phyloP scores from a whole-genome alignment of 768 basidiomycete species.

The Kwoniella heveanensis region DNA sequence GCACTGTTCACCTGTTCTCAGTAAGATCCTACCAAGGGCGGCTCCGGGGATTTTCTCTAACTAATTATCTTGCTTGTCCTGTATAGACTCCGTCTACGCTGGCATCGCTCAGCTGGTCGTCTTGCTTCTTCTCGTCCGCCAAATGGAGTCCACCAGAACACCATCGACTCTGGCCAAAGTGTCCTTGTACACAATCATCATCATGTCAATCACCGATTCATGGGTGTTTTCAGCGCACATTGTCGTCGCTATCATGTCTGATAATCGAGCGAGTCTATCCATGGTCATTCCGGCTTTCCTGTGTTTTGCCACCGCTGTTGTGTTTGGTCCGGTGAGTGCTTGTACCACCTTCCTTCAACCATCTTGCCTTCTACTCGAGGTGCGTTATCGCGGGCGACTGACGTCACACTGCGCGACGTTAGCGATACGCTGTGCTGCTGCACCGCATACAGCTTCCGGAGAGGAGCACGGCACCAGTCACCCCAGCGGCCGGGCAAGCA shows the following conservation, averaged over 20 bases:
- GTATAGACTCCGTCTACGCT: slow-evolving; percentile 71
- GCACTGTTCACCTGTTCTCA: background rate
- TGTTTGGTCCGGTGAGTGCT: slow-evolving; percentile 78
- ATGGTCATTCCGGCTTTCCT: slow-evolving; percentile 82
- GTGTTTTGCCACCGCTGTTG: slow-evolving; percentile 70
- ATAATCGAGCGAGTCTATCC: slow-evolving; percentile 77
- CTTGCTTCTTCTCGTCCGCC: slow-evolving; percentile 70
- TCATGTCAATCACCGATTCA: slow-evolving; percentile 76
- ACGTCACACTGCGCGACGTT: background rate
- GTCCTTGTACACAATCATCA: slow-evolving; percentile 79
- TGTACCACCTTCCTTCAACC: no score
- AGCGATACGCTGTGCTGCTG: slow-evolving; percentile 73
- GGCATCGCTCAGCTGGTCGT: slow-evolving; percentile 69
- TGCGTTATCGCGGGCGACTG: no score
- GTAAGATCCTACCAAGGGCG: no score
- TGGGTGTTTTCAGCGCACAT: slow-evolving; percentile 85
- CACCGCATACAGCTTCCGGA: slow-evolving; percentile 74
- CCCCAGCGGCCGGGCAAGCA: background rate
- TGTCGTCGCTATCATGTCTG: slow-evolving; percentile 81
- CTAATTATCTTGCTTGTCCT: background rate
- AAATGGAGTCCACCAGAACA: slow-evolving; percentile 73
- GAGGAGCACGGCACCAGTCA: slow-evolving; percentile 19
- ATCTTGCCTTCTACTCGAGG: no score
- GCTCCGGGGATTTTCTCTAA: no score
- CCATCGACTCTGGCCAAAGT: slow-evolving; percentile 76